A percentile compares a stretch with the other conserved stretches of the same genome.
These are phyloP conservation scores for Papiliotrema nemorosa DNA, from an alignment of 1,284 basidiomycete genomes.

Conservation along the genomic window DNA sequence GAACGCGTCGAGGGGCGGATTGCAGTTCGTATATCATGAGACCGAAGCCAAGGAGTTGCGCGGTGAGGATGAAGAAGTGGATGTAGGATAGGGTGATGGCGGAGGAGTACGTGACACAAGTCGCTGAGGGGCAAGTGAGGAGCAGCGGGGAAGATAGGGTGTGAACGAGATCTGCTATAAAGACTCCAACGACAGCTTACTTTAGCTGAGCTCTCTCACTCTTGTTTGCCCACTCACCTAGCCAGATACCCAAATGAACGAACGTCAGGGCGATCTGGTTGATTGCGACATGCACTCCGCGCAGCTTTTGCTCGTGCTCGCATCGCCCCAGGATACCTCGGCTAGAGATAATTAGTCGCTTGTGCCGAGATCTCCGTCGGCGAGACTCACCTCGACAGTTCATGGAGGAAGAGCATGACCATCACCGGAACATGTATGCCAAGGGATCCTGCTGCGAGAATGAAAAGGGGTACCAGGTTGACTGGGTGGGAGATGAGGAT, in stretches of 20 bases:
- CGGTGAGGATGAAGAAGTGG: conserved; percentile 1
- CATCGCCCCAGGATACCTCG: neutral
- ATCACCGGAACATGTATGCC: conserved; percentile 1
- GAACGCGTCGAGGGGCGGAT: conserved; percentile 4
- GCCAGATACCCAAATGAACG: conserved; percentile 2
- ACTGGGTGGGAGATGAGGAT: neutral
- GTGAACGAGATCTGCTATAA: conserved; percentile 1
- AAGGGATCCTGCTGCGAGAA: conserved; percentile 1
- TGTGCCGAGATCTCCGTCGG: neutral
- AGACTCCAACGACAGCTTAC: conserved; percentile 3
- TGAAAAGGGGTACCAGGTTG: conserved; percentile 2
- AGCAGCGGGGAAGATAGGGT: neutral
- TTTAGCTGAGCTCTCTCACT: neutral
- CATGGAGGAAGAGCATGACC: neutral
- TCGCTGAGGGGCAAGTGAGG: conserved; percentile 2
- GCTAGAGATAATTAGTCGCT: neutral
- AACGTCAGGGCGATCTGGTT: conserved; percentile 4
- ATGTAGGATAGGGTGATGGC: conserved; percentile 4
- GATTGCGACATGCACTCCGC: conserved; percentile 1
- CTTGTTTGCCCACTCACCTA: neutral
- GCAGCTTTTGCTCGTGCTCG: neutral
- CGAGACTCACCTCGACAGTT: neutral
- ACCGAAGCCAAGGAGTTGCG: conserved; percentile 4
- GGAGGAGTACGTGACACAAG: neutral
- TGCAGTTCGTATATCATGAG: conserved; percentile 9